Conservation (phyloP, 2,329 filamentous ascomycete species). For the Pseudopyrenochaeta lycopersici region DNA sequence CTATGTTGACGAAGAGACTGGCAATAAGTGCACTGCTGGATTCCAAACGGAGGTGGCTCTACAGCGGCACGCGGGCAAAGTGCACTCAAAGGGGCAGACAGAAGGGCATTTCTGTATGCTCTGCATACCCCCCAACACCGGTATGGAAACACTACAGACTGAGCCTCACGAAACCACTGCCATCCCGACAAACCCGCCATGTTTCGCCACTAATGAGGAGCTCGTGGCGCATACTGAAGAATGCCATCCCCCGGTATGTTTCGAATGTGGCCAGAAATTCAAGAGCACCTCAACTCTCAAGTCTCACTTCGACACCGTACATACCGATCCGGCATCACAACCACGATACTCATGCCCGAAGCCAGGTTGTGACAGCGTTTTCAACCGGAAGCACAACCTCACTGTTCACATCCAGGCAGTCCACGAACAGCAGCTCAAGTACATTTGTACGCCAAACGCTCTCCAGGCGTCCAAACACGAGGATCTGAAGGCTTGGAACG, state of each 20-base stretch:
- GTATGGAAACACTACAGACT: conserved; percentile 39
- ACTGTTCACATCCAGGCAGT: conserved; percentile 79
- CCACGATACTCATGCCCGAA: conserved; percentile 72
- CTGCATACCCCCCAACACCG: conserved; percentile 60
- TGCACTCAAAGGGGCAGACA: conserved; percentile 68
- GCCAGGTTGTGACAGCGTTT: conserved; percentile 75
- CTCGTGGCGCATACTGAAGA: conserved; percentile 77
- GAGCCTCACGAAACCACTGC: conserved; percentile 20
- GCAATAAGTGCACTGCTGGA: conserved; percentile 68
- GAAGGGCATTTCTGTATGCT: conserved; percentile 77
- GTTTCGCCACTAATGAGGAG: conserved; percentile 75
- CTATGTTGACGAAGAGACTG: conserved; percentile 62
- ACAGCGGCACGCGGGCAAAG: conserved; percentile 73
- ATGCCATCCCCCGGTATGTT: conserved; percentile 76
- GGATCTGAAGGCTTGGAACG: conserved; percentile 69
- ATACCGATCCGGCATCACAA: conserved; percentile 54
- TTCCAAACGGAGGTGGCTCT: conserved; percentile 80
- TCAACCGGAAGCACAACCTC: conserved; percentile 85
- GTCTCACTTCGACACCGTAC: conserved; percentile 77
- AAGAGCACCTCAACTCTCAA: conserved; percentile 64
- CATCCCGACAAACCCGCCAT: conserved; percentile 28
- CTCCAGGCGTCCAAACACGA: conserved; percentile 63
- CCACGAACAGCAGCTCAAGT: conserved; percentile 77
- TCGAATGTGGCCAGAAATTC: conserved; percentile 76
- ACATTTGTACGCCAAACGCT: conserved; percentile 78